Evolutionary conservation across 345 rosid species (phyloP), one percentile per base, ranked within the genome.

Genomic region (Gossypium thurberi): DNA sequence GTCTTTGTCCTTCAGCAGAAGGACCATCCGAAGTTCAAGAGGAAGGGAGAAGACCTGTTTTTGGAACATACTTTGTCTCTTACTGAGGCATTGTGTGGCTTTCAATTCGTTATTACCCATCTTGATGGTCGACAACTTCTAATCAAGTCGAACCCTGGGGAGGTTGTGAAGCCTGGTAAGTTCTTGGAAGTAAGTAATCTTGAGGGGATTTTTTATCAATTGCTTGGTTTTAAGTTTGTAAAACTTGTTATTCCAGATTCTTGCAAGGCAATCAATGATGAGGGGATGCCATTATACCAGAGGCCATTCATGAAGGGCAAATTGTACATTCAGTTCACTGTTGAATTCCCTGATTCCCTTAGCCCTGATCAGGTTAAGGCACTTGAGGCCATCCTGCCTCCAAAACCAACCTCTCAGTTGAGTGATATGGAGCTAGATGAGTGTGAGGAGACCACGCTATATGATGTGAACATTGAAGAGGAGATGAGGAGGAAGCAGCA

Each of bases 291-390:
- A 0, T 59, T 86, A 59, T 83, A 88, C 86, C 92, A 80, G 76
- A 87, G 86, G 78, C 85, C 97, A 4, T 90, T 94, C 89, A 88
- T 90, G 90, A 92, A 89, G 84, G 98, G 98, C n/a, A 92, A 90
- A 77, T 80, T 94, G 3, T 90, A 90, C 82, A 82, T 90, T 69
- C 97, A 92, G 79, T 94, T 94, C 85, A 81, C 82, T 0, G 92
- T 92, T 0, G 98, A 90, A n/a, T 92, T 94, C 85, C 98, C 98
- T 0, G 98, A 92, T n/a, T 86, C 87, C 1, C 79, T 94, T 53
- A 80, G 78, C 72, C 82, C 82, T 0, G 97, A 84, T 63, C 97
- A 94, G 82, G 81, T 89, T 2, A 80, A 84, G 78, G 90, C 99
- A 26, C 79, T 95, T 3, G 92, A 87, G 79, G 85, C 84, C 0